Base-by-base conservation (phyloP, 306 rosid genomes). In the Acacia confusa region DNA sequence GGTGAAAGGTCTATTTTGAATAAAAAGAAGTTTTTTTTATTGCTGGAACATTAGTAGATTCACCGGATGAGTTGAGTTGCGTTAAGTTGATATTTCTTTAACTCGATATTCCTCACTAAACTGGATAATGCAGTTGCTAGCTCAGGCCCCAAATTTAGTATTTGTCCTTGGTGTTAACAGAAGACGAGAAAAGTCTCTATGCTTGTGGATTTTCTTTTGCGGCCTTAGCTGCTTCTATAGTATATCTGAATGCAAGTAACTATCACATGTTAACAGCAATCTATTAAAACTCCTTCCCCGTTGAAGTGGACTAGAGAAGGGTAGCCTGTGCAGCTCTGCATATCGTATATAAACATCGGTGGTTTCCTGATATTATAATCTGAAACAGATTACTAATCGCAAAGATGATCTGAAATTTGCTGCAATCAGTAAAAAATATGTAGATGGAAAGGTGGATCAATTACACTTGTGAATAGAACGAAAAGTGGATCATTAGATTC, bases 131-230 rank as follows among this genome's bases (percentile, higher is more conserved):
- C 43, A 66, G 80, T n/a, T 57, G 32, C 76, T 12, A 66, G 83
- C 61, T 77, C 38, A 44, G 73, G 68, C 12, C 52, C n/a, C 27
- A 38, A 78, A 74, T 50, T 52, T 63, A 69, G 67, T 12, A 0
- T 74, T 73, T 78, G 79, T 47, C 16, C 9, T 36, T 77, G 67
- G 78, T 70, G 73, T 50, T 70, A 32, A 25, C 48, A 30, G 78
- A 74, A 70, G 22, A 20, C 47, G 43, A 82, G 57, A 38, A 32
- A 67, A 38, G 40, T n/a, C 9, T 53, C 50, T 53, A 22, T 19
- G 27, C 32, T 52, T 66, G 10, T 81, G 57, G 40, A 64, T 24
- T 17, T 47, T 32, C 7, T 38, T 53, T 36, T 57, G 76, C 7
- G 0, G 10, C 19, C 53, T 1, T 68, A 14, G 77, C 41, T 55